Evolutionary conservation across 1,139 yeast species (phyloP).

Genomic region (Kazachstania sp.): DNA sequence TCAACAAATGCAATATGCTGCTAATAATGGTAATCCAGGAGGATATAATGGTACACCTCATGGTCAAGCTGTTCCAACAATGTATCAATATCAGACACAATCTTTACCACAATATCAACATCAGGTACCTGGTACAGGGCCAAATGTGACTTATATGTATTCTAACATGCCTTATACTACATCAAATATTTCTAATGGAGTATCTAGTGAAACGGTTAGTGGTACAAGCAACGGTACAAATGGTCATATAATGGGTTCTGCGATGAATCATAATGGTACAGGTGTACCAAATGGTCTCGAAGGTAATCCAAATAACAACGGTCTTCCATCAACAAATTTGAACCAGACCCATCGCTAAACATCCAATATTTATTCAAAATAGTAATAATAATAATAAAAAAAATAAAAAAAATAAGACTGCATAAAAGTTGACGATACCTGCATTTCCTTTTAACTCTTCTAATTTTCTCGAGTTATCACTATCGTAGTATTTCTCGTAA

Average conservation of each 20-base stretch:
- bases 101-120: constrained; percentile 5
- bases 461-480: no score
- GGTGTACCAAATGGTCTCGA: background rate
- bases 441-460: no score
- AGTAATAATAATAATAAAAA: background rate
- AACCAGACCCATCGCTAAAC: background rate
- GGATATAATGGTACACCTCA: constrained; percentile 1
- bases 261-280: background rate
- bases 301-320: background rate
- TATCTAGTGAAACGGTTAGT: background rate
- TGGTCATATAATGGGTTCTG: background rate
- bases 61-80: background rate
- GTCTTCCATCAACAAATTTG: background rate
- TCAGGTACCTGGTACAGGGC: background rate
- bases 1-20: constrained; percentile 8
- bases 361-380: background rate
- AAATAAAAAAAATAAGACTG: background rate
- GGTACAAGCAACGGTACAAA: background rate
- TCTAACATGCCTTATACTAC: constrained; percentile 3
- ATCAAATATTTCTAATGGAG: background rate
- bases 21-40: background rate
- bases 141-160: constrained; percentile 4
- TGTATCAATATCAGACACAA: constrained; percentile 6
- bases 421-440: background rate
- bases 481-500: no score